phyloP scores from a whole-genome alignment of 352 stramenopile genomes.

The Pythium aristosporum region DNA sequence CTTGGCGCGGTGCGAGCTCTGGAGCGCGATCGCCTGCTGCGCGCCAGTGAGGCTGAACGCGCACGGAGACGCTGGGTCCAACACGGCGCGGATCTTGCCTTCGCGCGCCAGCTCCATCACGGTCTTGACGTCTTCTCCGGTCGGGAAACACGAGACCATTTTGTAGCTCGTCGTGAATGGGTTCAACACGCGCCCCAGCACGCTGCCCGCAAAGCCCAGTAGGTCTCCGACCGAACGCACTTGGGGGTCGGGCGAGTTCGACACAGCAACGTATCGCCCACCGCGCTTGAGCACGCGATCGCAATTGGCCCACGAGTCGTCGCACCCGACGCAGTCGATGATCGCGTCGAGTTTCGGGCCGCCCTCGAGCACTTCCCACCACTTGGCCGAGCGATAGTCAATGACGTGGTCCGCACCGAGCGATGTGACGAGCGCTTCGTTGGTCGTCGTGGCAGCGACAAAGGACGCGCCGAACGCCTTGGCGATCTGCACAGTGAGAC shows the following conservation, averaged over 20 bases:
- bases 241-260: conserved; percentile 25
- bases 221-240: conserved; percentile 30
- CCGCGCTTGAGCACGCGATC: conserved; percentile 15
- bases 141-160: conserved; percentile 36
- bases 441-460: conserved; percentile 58
- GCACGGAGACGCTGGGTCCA: conserved; percentile 66
- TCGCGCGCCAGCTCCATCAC: conserved; percentile 48
- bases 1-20: conserved; percentile 64
- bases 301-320: conserved; percentile 38
- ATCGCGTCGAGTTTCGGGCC: conserved; percentile 33
- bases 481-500: conserved; percentile 67
- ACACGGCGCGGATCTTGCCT: conserved; percentile 46
- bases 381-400: conserved; percentile 48
- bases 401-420: conserved; percentile 54
- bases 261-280: conserved; percentile 43
- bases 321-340: conserved; percentile 43
- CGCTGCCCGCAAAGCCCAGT: conserved; percentile 24
- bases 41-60: conserved; percentile 61
- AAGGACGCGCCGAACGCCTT: conserved; percentile 49
- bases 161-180: conserved; percentile 37
- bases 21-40: conserved; percentile 49
- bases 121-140: conserved; percentile 35
- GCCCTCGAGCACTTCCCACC: conserved; percentile 40
- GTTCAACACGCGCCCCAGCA: conserved; percentile 30
- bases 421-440: conserved; percentile 37